These are phyloP conservation scores for Suillus bovinus DNA, from an alignment of 768 basidiomycete genomes.

Conservation along the genomic window DNA sequence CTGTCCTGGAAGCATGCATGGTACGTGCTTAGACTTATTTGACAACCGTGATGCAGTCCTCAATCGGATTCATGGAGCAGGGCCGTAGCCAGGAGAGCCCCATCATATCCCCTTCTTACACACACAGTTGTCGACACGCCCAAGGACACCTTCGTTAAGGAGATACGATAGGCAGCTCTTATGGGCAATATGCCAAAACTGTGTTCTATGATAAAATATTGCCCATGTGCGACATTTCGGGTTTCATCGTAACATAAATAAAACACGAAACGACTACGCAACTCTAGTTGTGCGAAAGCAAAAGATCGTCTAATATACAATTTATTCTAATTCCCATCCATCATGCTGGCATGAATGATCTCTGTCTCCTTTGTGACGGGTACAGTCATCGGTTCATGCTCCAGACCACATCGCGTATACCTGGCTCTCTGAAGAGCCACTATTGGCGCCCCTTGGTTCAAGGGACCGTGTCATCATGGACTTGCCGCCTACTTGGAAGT, in stretches of 20 bases:
- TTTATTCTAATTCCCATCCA: background rate
- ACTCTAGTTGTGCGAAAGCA: background rate
- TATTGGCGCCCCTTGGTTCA: background rate
- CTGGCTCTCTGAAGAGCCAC: background rate
- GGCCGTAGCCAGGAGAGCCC: too few relatives aligned
- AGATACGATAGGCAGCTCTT: too few relatives aligned
- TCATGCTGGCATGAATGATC: background rate
- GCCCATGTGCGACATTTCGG: too few relatives aligned
- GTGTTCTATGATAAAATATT: too few relatives aligned
- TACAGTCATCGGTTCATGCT: background rate
- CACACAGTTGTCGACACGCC: too few relatives aligned
- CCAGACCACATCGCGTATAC: background rate
- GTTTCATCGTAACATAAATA: background rate
- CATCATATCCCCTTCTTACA: too few relatives aligned
- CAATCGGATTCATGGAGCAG: too few relatives aligned
- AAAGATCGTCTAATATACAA: background rate
- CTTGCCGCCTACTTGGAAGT: slow-evolving; percentile 9
- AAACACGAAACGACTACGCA: background rate
- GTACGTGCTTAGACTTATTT: too few relatives aligned
- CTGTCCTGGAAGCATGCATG: too few relatives aligned
- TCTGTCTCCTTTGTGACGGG: background rate
- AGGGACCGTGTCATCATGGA: background rate
- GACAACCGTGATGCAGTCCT: too few relatives aligned
- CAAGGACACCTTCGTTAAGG: too few relatives aligned
- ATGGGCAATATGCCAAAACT: too few relatives aligned